Conservation (phyloP, 225 moss, liverwort and hornwort genomes). For the Pleurozium schreberi region DNA sequence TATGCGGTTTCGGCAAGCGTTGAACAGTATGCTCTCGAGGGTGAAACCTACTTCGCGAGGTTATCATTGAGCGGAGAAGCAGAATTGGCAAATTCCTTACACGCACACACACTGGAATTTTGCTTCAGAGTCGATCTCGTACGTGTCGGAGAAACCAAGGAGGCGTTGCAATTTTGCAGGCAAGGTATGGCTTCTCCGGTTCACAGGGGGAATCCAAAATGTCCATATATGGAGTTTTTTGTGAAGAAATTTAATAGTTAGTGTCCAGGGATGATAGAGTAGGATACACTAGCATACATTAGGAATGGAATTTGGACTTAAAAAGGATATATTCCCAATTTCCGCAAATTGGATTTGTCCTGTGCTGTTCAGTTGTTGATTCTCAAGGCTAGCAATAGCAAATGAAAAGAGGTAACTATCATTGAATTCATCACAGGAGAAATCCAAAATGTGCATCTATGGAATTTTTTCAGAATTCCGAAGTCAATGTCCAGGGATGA, state of each 20-base stretch:
- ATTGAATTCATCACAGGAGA: background rate
- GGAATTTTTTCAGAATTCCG: background rate
- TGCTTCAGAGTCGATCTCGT: background rate
- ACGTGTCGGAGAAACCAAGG: background rate
- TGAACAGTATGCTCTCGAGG: background rate
- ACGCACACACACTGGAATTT: background rate
- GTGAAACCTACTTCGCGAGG: background rate
- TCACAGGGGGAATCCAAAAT: background rate
- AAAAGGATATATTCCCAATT: background rate
- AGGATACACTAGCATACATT: background rate
- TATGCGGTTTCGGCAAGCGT: constrained; percentile 6
- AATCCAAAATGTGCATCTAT: background rate
- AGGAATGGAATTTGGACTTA: background rate
- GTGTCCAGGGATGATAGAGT: background rate
- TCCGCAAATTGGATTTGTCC: background rate
- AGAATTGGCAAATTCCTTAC: background rate
- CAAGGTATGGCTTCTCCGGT: background rate
- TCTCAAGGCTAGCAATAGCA: background rate
- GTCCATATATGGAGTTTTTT: background rate
- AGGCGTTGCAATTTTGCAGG: background rate
- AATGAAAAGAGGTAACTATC: background rate
- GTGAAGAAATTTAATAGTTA: no score
- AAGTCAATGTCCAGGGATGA: background rate
- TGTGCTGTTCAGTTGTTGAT: background rate
- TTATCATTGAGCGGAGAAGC: background rate